Evolutionary conservation across 257 asterid genomes (phyloP), one percentile per base, ranked within the genome.

Genomic region (Eustoma russellianum): DNA sequence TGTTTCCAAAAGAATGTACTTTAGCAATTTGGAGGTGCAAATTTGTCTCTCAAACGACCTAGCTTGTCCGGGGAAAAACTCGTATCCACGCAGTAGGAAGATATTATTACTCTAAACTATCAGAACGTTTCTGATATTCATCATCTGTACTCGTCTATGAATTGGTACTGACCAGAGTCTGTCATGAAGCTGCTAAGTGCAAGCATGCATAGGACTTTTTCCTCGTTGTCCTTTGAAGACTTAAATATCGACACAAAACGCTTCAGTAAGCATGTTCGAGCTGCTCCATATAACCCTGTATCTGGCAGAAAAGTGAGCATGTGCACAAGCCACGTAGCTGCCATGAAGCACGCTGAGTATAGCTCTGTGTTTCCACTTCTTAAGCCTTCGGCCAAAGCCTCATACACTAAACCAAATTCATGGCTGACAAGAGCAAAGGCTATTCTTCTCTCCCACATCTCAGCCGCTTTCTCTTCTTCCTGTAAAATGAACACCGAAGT

Each of bases 351-450:
- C n/a, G 77, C 71, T 0, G 95, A 74, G 40, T 50, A 70, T 46
- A 88, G 56, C 52, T 85, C 91, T 68, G 74, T 73, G 33, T 62
- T 45, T 53, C 60, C 71, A 41, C 91, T 76, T 24, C 76, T 74
- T 50, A 84, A 52, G 12, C 97, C 91, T 66, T 80, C 85, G 18
- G 88, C 90, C 45, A 88, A 70, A 62, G 83, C 95, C 70, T 82
- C 97, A 65, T 85, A 85, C 17, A 88, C 55, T 33, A 88, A 57
- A 3, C 95, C 97, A 28, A 85, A 88, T 60, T 88, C 97, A 71
- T 88, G 90, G 84, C 84, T 80, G 50, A 85, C 91, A 7, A 88
- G 74, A 48, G 68, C 71, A 63, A 70, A 82, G 0, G 88, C 84
- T 75, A 80, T 79, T 70, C 73, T 82, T 56, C 70, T 78, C 66